Evolutionary conservation across 208 protist species (phyloP).

Genomic region (Leishmania guyanensis): DNA sequence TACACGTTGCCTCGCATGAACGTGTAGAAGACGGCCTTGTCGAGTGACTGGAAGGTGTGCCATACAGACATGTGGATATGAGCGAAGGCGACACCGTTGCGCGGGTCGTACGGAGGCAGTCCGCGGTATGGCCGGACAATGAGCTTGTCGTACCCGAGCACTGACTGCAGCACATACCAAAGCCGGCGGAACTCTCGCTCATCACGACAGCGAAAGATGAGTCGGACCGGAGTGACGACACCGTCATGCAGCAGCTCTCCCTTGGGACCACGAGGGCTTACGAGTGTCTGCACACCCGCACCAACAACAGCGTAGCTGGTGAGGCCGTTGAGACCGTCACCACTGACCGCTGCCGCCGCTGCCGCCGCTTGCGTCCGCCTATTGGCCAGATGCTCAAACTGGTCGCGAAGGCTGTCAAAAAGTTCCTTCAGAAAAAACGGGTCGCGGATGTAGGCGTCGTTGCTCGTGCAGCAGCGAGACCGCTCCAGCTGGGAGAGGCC

Average conservation of each 20-base stretch:
- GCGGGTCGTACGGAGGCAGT: conserved; percentile 63
- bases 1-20: conserved; percentile 47
- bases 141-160: conserved; percentile 61
- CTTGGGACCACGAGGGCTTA: conserved; percentile 6
- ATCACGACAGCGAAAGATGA: conserved; percentile 44
- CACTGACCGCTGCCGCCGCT: conserved; percentile 9
- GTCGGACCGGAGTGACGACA: conserved; percentile 9
- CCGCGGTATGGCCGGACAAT: conserved; percentile 50
- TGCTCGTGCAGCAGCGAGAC: conserved; percentile 19
- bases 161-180: conserved; percentile 49
- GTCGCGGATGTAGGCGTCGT: conserved; percentile 57
- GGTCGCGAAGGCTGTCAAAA: conserved; percentile 55
- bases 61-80: conserved; percentile 58
- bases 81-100: conserved; percentile 55
- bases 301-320: not conserved
- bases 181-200: conserved; percentile 56
- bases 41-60: conserved; percentile 50
- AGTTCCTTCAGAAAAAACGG: conserved; percentile 63
- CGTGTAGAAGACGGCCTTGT: conserved; percentile 62
- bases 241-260: not conserved
- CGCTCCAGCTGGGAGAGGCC: conserved; percentile 18
- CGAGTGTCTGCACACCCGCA: conserved; percentile 13
- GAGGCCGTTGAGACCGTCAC: not conserved
- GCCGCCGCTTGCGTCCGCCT: conserved; percentile 13
- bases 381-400: conserved; percentile 41